Evolutionary conservation across 1,284 basidiomycete species (phyloP), one percentile per base, ranked within the genome.

Genomic region (Melampsora larici-populina): DNA sequence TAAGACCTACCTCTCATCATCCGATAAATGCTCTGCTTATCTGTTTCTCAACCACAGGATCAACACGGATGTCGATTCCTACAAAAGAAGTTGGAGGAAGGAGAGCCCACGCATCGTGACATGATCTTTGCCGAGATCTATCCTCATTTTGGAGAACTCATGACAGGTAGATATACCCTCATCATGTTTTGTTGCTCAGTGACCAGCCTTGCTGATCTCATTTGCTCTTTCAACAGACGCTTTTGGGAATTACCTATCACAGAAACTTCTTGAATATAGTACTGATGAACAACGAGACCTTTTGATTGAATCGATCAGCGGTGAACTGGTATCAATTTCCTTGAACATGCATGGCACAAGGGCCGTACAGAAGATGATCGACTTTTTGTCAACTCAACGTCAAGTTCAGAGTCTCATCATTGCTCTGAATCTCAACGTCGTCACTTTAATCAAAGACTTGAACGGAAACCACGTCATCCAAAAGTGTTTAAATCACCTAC

Each of bases 401-500:
- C 93, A 94, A 90, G 98, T 99, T 82, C 92, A 95, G 84, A 93
- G 94, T 65, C 94, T 99, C 86, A 99, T 99, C 83, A 88, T 95
- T 79, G 97, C 97, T 15, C 89, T 99, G 81, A 94, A 93, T 85
- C 88, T 97, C 81, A 96, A 97, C 85, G 97, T 99, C 81, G 97
- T 99, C 49, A 95, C 96, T 79, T 88, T 99, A 80, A 99, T 99
- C 90, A 99, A 99, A 88, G 96, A 99, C 85, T 87, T 99, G 81
- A 99, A 99, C 85, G 97, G 97, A 75, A 99, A 99, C 84, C 97
- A 99, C 83, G 97, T 99, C 83, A 97, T 99, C 81, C 97, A 99
- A 86, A 99, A 99, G 86, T 99, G 97, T 85, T 86, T 99, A 81
- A 99, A 99, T 88, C 94, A 97, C 85, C 87, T 99, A 79, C 91